Conservation (phyloP, 345 rosid genomes). For the Eucalyptus marginata region DNA sequence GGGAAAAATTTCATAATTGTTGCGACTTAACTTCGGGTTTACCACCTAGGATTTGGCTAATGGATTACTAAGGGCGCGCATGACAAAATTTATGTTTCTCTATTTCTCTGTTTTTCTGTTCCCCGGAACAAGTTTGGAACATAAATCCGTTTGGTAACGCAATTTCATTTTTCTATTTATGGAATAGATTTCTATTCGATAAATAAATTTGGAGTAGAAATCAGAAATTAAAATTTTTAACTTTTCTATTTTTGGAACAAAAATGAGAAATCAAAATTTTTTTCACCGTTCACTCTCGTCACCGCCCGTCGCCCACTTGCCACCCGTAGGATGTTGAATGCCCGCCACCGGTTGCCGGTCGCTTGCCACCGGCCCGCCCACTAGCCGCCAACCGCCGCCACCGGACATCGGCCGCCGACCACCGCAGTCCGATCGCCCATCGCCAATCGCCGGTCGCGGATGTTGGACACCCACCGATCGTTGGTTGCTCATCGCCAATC, state of each 20-base stretch:
- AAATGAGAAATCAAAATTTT: too few species aligned
- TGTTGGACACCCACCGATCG: accelerated
- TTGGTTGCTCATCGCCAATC: accelerated
- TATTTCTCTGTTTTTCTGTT: accelerated
- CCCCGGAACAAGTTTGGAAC: accelerated
- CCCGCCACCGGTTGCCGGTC: accelerated
- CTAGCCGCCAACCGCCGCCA: accelerated
- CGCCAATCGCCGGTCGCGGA: accelerated
- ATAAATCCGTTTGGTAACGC: accelerated
- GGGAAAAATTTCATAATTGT: too few species aligned
- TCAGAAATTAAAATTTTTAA: accelerated
- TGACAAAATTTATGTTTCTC: too few species aligned
- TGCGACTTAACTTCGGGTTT: too few species aligned
- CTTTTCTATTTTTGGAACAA: accelerated
- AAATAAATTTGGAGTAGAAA: accelerated
- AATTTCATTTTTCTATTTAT: too few species aligned
- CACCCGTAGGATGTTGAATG: accelerated
- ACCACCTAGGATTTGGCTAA: too few species aligned
- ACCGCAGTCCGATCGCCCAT: accelerated
- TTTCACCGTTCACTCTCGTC: too few species aligned
- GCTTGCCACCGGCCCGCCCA: accelerated
- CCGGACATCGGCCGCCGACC: accelerated
- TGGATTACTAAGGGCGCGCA: accelerated
- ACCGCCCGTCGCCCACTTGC: accelerated
- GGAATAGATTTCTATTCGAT: accelerated